Evolutionary conservation across 2,329 filamentous ascomycete species (phyloP).

Genomic region (Trichoderma endophyticum): DNA sequence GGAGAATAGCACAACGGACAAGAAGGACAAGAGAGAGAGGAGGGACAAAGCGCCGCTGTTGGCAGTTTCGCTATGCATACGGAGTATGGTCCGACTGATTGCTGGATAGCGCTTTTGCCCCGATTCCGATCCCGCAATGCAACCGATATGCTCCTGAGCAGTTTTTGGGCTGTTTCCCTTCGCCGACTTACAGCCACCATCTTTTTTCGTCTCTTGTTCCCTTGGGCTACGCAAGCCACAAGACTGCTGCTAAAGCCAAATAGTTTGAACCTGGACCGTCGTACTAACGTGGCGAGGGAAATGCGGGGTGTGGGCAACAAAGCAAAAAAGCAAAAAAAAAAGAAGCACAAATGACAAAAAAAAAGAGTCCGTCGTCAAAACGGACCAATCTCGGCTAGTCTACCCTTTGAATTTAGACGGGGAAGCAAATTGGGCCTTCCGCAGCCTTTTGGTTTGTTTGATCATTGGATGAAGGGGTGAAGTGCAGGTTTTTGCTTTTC

Average conservation of each 20-base stretch:
- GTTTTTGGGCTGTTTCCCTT: background rate
- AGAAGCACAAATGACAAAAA: background rate
- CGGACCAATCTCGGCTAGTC: background rate
- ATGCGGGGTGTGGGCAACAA: constrained; percentile 7
- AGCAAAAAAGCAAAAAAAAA: background rate
- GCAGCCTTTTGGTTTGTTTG: background rate
- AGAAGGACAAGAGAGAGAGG: background rate
- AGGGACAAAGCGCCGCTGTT: background rate
- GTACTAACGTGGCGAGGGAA: background rate
- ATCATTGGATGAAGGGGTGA: background rate
- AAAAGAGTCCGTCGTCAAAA: background rate
- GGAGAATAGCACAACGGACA: background rate
- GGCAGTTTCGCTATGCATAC: background rate
- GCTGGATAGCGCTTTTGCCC: background rate
- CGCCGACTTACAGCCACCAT: background rate
- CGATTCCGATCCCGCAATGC: background rate
- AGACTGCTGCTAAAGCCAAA: constrained; percentile 1
- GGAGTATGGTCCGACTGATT: background rate
- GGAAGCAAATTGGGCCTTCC: background rate
- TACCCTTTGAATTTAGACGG: background rate
- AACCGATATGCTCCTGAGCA: background rate
- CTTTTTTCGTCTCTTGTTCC: background rate
- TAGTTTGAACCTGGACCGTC: background rate
- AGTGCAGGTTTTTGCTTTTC: background rate
- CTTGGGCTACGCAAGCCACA: constrained; percentile 9